A percentile compares a stretch with the other conserved stretches of the same genome.
Evolutionary conservation across 2,329 filamentous ascomycete species (phyloP).

Genomic region (Neonectria neomacrospora): DNA sequence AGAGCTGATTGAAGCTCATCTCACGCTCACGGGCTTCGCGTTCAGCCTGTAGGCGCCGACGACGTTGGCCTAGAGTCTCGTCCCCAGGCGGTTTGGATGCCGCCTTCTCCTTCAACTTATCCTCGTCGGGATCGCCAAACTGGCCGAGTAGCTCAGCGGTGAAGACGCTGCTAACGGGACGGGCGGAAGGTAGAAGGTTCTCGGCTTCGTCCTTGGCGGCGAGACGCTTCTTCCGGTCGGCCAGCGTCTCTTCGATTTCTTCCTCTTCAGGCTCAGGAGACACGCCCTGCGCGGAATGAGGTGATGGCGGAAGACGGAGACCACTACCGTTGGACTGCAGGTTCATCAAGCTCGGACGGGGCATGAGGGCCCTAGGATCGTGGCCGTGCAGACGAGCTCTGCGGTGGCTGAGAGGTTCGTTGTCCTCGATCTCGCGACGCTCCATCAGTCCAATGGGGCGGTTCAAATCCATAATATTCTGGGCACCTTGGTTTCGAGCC

Average conservation of each 20-base stretch:
- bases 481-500: constrained; percentile 64
- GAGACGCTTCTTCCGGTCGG: constrained; percentile 72
- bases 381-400: constrained; percentile 79
- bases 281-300: constrained; percentile 41
- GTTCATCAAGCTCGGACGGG: constrained; percentile 58
- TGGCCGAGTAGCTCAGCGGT: constrained; percentile 75
- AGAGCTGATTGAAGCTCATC: constrained; percentile 54
- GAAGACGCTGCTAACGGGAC: constrained; percentile 74
- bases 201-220: constrained; percentile 63
- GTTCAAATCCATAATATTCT: constrained; percentile 66
- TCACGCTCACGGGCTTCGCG: constrained; percentile 71
- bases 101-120: constrained; percentile 57
- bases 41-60: constrained; percentile 77
- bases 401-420: constrained; percentile 84
- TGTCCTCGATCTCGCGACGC: constrained; percentile 87
- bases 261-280: constrained; percentile 64
- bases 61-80: constrained; percentile 82
- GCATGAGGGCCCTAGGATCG: constrained; percentile 56
- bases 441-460: constrained; percentile 81
- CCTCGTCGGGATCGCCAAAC: constrained; percentile 64
- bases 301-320: constrained; percentile 32
- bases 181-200: constrained; percentile 60
- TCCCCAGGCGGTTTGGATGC: constrained; percentile 62
- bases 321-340: constrained; percentile 47
- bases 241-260: constrained; percentile 72